A percentile compares a stretch with the other conserved stretches of the same genome.
phyloP scores from a whole-genome alignment of 106 monocot genomes.

The Gastrodia elata region DNA sequence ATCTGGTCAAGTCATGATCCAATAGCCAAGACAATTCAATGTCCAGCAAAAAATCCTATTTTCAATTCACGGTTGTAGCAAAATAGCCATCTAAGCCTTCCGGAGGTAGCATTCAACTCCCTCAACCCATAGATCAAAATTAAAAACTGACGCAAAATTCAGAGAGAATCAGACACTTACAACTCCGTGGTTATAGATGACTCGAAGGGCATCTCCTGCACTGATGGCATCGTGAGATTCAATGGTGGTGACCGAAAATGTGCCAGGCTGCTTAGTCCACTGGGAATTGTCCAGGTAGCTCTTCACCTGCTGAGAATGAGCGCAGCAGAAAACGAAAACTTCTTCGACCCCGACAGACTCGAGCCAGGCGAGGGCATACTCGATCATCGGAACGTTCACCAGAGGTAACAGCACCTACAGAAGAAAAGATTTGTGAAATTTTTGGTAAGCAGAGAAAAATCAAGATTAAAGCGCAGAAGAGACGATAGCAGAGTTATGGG shows the following conservation, averaged over 20 bases:
- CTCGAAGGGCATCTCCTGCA: constrained; percentile 79
- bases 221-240: constrained; percentile 83
- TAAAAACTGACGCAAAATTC: not conserved
- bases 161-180: constrained; percentile 23
- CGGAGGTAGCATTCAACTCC: no score
- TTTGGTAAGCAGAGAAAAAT: not conserved
- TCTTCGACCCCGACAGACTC: constrained; percentile 89
- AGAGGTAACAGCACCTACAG: constrained; percentile 70
- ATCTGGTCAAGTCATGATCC: no score
- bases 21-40: no score
- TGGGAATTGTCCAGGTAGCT: constrained; percentile 58
- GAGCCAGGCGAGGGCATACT: constrained; percentile 90
- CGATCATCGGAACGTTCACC: constrained; percentile 88
- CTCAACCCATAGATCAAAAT: not conserved
- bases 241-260: constrained; percentile 51
- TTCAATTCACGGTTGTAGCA: no score
- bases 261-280: constrained; percentile 42
- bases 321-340: constrained; percentile 93
- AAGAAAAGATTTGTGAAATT: not conserved
- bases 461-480: not conserved
- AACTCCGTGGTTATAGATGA: constrained; percentile 56
- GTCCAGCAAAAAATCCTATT: no score
- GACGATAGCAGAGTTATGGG: not conserved
- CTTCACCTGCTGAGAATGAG: constrained; percentile 83
- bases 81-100: no score